Percentiles rank a stretch among this genome's conserved stretches.
Conservation (phyloP, 495 filamentous ascomycete species). For the Talaromyces wortmannii region DNA sequence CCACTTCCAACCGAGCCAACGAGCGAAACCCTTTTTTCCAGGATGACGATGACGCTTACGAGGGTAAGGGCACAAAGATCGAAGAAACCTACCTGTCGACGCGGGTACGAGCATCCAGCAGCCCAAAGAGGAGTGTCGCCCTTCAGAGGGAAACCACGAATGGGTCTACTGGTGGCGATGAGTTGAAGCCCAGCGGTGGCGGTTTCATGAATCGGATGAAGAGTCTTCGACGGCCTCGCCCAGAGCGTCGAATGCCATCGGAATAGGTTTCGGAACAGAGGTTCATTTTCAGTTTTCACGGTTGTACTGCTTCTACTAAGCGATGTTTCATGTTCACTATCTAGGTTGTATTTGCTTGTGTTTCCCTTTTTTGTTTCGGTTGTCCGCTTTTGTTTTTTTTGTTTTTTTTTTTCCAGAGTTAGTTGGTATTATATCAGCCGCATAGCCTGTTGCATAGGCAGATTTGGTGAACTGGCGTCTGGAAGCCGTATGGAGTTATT, state of each 20-base stretch:
- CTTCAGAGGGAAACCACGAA: slow-evolving; percentile 65
- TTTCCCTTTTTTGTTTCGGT: no score
- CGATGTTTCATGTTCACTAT: neutral
- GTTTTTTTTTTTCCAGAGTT: no score
- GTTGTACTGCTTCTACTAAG: no score
- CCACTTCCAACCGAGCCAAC: slow-evolving; percentile 23
- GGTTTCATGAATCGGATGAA: slow-evolving; percentile 84
- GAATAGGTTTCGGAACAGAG: neutral
- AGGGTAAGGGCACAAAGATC: slow-evolving; percentile 59
- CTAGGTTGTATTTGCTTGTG: neutral
- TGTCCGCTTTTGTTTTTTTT: no score
- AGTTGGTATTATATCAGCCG: no score
- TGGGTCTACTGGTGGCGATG: slow-evolving; percentile 34
- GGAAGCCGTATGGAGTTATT: no score
- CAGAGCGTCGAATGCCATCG: slow-evolving; percentile 27
- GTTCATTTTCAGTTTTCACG: neutral
- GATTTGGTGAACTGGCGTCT: no score
- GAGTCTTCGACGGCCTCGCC: slow-evolving; percentile 62
- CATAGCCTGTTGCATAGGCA: no score
- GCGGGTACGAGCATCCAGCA: slow-evolving; percentile 51
- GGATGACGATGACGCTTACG: slow-evolving; percentile 71
- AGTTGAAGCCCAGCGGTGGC: slow-evolving; percentile 34
- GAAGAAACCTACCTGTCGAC: slow-evolving; percentile 38
- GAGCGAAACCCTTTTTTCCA: slow-evolving; percentile 84
- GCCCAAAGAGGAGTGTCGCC: slow-evolving; percentile 44